phyloP scores from a whole-genome alignment of 768 basidiomycete genomes.

The Terana coerulea region DNA sequence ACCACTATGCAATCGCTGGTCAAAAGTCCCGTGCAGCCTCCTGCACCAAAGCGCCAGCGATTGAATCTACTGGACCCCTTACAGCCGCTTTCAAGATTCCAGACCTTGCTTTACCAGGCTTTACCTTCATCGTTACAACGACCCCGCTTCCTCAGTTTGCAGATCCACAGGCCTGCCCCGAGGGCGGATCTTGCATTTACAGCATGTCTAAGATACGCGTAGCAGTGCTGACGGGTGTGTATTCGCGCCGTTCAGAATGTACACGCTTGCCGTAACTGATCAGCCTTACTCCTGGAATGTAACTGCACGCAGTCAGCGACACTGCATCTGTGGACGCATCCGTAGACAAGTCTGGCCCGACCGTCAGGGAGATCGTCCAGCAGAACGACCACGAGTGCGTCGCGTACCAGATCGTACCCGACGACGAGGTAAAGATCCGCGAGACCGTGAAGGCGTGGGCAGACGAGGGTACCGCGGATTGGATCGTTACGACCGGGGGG shows the following conservation, averaged over 20 bases:
- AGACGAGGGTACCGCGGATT: conserved; percentile 48
- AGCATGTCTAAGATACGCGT: conserved; percentile 19
- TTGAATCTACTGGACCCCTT: too few relatives aligned
- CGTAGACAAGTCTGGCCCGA: conserved; percentile 66
- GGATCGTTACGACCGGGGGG: conserved; percentile 82
- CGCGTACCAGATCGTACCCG: conserved; percentile 49
- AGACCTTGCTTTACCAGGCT: not conserved
- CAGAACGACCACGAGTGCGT: conserved; percentile 34
- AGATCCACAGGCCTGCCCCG: not conserved
- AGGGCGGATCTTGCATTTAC: not conserved
- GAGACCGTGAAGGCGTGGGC: conserved; percentile 44
- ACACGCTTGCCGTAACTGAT: not conserved
- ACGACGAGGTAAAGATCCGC: conserved; percentile 54
- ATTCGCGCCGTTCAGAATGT: not conserved
- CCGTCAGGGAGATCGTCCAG: conserved; percentile 49
- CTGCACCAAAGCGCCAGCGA: too few relatives aligned
- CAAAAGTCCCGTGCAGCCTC: too few relatives aligned
- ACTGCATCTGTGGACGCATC: conserved; percentile 46
- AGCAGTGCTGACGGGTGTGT: conserved; percentile 27
- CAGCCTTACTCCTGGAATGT: not conserved
- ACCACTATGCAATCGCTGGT: too few relatives aligned
- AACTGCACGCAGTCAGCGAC: conserved; percentile 57
- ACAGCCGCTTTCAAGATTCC: not conserved
- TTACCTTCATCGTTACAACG: too few relatives aligned
- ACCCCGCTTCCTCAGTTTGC: not conserved